A percentile compares a stretch with the other conserved stretches of the same genome.
phyloP scores from a whole-genome alignment of 2,329 filamentous ascomycete species.

The Neofusicoccum cordaticola region DNA sequence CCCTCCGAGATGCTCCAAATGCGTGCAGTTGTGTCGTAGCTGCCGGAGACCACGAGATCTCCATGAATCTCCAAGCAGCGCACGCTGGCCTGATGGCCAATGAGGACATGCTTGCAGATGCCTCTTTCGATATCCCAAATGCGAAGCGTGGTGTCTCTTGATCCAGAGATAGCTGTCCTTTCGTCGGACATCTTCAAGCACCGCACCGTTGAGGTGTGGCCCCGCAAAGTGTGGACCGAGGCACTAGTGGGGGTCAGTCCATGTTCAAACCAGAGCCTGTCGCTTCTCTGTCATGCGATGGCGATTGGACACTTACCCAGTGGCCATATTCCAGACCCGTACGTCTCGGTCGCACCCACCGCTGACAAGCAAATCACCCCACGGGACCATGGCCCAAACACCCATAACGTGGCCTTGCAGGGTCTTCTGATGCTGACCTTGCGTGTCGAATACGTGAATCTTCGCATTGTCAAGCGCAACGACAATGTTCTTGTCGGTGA shows the following conservation, averaged over 20 bases:
- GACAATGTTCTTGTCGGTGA: constrained; percentile 95
- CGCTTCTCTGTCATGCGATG: background rate
- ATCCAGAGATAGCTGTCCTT: constrained; percentile 93
- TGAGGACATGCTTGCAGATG: constrained; percentile 83
- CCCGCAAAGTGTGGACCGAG: constrained; percentile 78
- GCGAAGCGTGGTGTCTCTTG: constrained; percentile 86
- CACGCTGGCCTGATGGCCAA: constrained; percentile 93
- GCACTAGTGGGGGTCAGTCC: constrained; percentile 47
- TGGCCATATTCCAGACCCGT: constrained; percentile 92
- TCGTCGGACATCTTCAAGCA: constrained; percentile 97
- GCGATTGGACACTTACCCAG: constrained; percentile 61
- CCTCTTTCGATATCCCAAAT: constrained; percentile 93
- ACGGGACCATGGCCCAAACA: constrained; percentile 99
- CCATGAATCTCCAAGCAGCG: constrained; percentile 93
- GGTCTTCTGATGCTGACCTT: constrained; percentile 83
- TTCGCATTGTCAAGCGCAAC: constrained; percentile 97
- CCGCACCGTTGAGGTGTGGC: constrained; percentile 93
- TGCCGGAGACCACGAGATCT: constrained; percentile 95
- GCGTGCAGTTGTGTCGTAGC: constrained; percentile 93
- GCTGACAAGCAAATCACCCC: constrained; percentile 91
- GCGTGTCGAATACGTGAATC: constrained; percentile 95
- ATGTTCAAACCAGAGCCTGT: background rate
- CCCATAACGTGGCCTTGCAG: constrained; percentile 97
- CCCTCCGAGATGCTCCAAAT: constrained; percentile 98
- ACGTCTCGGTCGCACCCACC: constrained; percentile 97